Evolutionary conservation across 805 yeast species (phyloP).

Genomic region (Candida silvatica): DNA sequence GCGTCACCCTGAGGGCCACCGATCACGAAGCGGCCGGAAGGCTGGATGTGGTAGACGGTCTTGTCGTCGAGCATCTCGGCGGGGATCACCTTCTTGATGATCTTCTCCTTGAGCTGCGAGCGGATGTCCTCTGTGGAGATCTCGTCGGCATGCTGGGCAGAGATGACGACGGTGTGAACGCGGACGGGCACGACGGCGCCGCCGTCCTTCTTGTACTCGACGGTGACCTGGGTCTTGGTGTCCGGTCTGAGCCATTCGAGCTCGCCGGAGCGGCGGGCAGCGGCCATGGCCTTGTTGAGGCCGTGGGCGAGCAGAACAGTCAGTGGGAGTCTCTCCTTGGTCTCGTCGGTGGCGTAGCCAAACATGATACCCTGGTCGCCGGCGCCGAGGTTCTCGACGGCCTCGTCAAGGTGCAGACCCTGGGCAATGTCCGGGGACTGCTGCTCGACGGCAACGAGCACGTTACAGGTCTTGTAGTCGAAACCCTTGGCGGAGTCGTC

Average conservation of each 20-base stretch:
- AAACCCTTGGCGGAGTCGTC: slow-evolving; percentile 94
- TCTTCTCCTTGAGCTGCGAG: slow-evolving; percentile 64
- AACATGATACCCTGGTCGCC: slow-evolving; percentile 99
- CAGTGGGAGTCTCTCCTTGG: slow-evolving; percentile 94
- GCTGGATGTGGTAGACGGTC: slow-evolving; percentile 97
- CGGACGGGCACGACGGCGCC: slow-evolving; percentile 95
- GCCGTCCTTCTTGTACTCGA: slow-evolving; percentile 87
- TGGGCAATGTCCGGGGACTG: slow-evolving; percentile 99
- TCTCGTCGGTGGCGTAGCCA: slow-evolving; percentile 98
- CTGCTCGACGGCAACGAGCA: slow-evolving; percentile 97
- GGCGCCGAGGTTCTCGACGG: slow-evolving; percentile 95
- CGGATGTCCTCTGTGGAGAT: slow-evolving; percentile 92
- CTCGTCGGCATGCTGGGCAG: slow-evolving; percentile 96
- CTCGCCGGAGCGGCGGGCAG: slow-evolving; percentile 93
- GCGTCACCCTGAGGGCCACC: slow-evolving; percentile 99
- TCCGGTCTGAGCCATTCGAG: slow-evolving; percentile 98
- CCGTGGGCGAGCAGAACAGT: slow-evolving; percentile 92
- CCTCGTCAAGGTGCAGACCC: slow-evolving; percentile 96
- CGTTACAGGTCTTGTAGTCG: slow-evolving; percentile 99
- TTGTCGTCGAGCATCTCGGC: slow-evolving; percentile 83
- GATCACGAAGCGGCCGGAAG: slow-evolving; percentile 98
- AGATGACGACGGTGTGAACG: slow-evolving; percentile 95
- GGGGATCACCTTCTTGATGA: slow-evolving; percentile 90
- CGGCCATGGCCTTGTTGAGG: slow-evolving; percentile 93
- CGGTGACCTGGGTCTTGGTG: slow-evolving; percentile 99